A percentile compares a stretch with the other conserved stretches of the same genome.
These are phyloP conservation scores for Blumeria graminis DNA, from an alignment of 2,329 filamentous ascomycete species.

Conservation along the genomic window DNA sequence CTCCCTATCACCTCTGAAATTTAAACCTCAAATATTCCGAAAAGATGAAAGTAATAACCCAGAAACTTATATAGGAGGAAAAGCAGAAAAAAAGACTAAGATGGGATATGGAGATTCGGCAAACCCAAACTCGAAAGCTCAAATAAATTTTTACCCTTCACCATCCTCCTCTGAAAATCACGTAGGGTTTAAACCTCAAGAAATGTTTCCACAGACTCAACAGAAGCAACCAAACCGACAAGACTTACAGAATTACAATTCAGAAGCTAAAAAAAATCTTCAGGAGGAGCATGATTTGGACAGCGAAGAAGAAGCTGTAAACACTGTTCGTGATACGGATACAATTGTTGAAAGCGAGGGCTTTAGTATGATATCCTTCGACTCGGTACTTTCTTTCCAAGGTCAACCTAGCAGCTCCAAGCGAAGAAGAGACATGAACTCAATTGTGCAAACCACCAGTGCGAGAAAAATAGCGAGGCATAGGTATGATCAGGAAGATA, in stretches of 20 bases:
- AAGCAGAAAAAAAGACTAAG: no score
- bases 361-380: slow-evolving; percentile 31
- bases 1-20: no score
- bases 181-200: neutral
- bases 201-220: neutral
- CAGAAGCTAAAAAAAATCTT: neutral
- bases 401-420: slow-evolving; percentile 18
- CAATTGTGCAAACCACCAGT: no score
- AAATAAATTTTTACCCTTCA: neutral
- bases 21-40: no score
- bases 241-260: no score
- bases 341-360: slow-evolving; percentile 31
- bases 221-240: neutral
- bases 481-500: no score
- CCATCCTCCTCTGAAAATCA: neutral
- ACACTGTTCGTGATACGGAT: slow-evolving; percentile 20
- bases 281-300: slow-evolving; percentile 8
- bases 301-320: slow-evolving; percentile 13
- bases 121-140: no score
- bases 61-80: no score
- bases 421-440: neutral
- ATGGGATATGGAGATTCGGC: no score
- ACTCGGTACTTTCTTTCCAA: slow-evolving; percentile 25
- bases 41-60: no score
- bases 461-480: no score